Evolutionary conservation across 768 basidiomycete species (phyloP), one percentile per base, ranked within the genome.

Genomic region (Trametes coccinea): DNA sequence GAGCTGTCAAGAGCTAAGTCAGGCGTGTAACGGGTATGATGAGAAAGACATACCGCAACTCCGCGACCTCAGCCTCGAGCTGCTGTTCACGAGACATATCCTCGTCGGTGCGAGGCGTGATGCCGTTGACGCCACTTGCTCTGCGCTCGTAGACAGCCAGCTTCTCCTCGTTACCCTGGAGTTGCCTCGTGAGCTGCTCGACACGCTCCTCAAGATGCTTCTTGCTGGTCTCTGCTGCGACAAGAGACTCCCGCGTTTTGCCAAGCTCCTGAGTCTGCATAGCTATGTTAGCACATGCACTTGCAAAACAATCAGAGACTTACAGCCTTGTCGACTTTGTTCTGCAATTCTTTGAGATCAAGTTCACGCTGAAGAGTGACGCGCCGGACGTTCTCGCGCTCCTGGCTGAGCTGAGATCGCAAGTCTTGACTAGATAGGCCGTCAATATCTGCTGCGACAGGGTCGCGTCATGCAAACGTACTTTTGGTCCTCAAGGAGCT

Each of bases 91-190:
- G 82, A 63, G 80, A 81, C 63, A 86, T 61, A 63, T 82, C 80
- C 55, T 80, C 76, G 63, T 83, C 79, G 29, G 71, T 69, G 14
- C 65, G 67, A 46, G 77, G 72, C 22, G 65, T 51, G 10, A 74
- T 56, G 22, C 76, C 75, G 47, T 65, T 62, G 5, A 70, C 47
- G 3, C 72, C 68, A 4, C 74, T 68, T 6, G 80, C 71, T 51
- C 90, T 80, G 40, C 91, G 84, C 69, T 95, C 93, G 67, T 93
- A 95, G 2, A 95, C 90, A 2, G 92, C 80, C 30, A 95, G 81
- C 73, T 94, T 95, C 78, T 94, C 93, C 48, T 87, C 84, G 58
- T 86, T 87, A 33, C 90, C 90, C 63, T 90, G 85, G 5, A 92
- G 72, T 63, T 90, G 87, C 27, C 78, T 75, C n/a, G 72, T 70